Conservation (phyloP, 345 rosid species). For the Corchorus olitorius region DNA sequence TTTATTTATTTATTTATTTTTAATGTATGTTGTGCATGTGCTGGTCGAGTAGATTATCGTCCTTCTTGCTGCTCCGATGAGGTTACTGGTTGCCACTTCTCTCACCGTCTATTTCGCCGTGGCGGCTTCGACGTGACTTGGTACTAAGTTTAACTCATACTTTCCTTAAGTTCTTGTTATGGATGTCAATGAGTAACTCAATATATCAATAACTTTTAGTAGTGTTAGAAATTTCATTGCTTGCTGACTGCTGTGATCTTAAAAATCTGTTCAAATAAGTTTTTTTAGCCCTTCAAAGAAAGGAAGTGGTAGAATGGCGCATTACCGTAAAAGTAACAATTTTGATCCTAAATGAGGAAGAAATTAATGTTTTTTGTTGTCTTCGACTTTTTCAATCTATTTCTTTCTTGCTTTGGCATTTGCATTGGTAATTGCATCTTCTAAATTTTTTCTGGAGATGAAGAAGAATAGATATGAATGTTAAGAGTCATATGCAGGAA, state of each 20-base stretch:
- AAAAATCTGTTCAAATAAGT: neutral
- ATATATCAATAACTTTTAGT: neutral
- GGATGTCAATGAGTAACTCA: neutral
- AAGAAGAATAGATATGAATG: neutral
- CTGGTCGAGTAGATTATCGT: constrained; percentile 52
- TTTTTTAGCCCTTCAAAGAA: neutral
- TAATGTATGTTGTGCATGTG: neutral
- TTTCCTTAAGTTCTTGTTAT: neutral
- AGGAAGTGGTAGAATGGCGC: neutral
- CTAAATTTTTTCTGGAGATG: neutral
- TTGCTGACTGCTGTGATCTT: neutral
- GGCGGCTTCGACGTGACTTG: constrained; percentile 45
- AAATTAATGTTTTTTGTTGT: neutral
- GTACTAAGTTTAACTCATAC: constrained; percentile 34
- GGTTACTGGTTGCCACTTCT: constrained; percentile 39
- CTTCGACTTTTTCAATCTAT: neutral
- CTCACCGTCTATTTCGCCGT: constrained; percentile 43
- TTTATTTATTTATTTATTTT: neutral
- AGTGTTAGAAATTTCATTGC: neutral
- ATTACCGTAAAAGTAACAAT: neutral
- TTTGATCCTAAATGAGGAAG: neutral
- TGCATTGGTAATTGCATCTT: neutral
- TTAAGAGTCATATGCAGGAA: constrained; percentile 39
- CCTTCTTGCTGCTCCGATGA: constrained; percentile 47
- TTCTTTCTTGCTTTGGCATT: too few species aligned